These are phyloP conservation scores for Ilyonectria mors-panacis DNA, from an alignment of 2,329 filamentous ascomycete species.

Conservation along the genomic window DNA sequence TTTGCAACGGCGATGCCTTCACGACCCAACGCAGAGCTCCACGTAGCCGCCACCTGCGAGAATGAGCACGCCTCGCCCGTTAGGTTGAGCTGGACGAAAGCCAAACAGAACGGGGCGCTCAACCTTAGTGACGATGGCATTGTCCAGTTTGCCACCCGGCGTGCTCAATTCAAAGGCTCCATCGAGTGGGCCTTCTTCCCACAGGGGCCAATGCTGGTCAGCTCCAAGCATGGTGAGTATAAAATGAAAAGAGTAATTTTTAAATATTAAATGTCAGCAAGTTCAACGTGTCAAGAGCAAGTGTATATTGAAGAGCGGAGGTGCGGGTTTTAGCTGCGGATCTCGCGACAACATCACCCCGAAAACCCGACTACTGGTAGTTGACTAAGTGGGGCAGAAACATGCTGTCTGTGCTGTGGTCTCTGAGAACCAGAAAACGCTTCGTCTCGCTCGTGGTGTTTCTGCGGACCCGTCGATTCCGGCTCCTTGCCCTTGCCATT, in stretches of 20 bases:
- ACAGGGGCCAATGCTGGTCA: slow-evolving; percentile 39
- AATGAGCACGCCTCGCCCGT: slow-evolving; percentile 38
- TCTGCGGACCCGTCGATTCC: too few relatives aligned
- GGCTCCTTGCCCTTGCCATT: too few relatives aligned
- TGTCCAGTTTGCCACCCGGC: slow-evolving; percentile 16
- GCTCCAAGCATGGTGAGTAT: slow-evolving; percentile 18
- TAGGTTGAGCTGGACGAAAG: slow-evolving; percentile 32
- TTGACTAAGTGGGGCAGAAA: background rate
- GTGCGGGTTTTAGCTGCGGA: slow-evolving; percentile 16
- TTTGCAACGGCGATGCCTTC: slow-evolving; percentile 41
- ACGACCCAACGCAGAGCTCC: slow-evolving; percentile 42
- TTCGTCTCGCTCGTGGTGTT: too few relatives aligned
- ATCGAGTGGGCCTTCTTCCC: slow-evolving; percentile 19
- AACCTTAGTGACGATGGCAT: slow-evolving; percentile 39
- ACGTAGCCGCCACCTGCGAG: slow-evolving; percentile 42
- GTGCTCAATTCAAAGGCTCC: slow-evolving; percentile 39
- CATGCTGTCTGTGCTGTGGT: too few relatives aligned
- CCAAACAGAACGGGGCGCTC: slow-evolving; percentile 39
- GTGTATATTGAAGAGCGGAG: background rate
- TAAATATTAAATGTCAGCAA: background rate
- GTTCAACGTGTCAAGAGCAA: background rate
- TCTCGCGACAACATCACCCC: slow-evolving; percentile 41
- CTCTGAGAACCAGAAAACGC: too few relatives aligned
- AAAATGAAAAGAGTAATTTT: background rate
- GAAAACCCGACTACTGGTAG: slow-evolving; percentile 23